phyloP scores from a whole-genome alignment of 352 stramenopile genomes.

The Pythium folliculosum region DNA sequence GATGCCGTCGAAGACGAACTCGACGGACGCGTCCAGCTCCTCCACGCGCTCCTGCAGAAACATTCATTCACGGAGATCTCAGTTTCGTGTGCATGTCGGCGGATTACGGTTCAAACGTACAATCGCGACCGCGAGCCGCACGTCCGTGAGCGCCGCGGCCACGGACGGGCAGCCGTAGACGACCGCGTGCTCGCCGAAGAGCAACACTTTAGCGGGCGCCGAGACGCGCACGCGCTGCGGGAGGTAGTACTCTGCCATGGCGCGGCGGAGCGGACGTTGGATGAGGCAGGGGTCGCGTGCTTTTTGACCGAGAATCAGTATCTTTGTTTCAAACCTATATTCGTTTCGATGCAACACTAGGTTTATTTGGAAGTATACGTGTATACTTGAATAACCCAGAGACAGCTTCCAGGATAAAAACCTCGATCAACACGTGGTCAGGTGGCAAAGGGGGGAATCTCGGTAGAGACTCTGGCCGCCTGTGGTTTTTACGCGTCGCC shows the following conservation, averaged over 20 bases:
- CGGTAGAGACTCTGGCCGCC: neutral
- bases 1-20: constrained; percentile 61
- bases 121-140: constrained; percentile 78
- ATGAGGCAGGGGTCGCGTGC: neutral
- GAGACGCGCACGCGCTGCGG: constrained; percentile 49
- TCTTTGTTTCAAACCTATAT: neutral
- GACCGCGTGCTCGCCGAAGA: constrained; percentile 90
- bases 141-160: constrained; percentile 76
- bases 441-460: neutral
- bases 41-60: constrained; percentile 19
- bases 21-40: constrained; percentile 31
- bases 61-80: neutral
- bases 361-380: neutral
- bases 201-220: constrained; percentile 88
- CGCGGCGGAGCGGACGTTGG: neutral
- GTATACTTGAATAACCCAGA: too few relatives aligned
- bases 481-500: constrained; percentile 11
- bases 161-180: constrained; percentile 87
- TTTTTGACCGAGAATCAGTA: neutral
- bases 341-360: neutral
- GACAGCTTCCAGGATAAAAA: neutral
- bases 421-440: neutral
- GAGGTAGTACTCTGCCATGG: constrained; percentile 12
- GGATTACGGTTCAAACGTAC: constrained; percentile 49
- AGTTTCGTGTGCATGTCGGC: neutral